A percentile compares a stretch with the other conserved stretches of the same genome.
These are phyloP conservation scores for Heritiera fomes DNA, from an alignment of 345 rosid species.

Conservation along the genomic window DNA sequence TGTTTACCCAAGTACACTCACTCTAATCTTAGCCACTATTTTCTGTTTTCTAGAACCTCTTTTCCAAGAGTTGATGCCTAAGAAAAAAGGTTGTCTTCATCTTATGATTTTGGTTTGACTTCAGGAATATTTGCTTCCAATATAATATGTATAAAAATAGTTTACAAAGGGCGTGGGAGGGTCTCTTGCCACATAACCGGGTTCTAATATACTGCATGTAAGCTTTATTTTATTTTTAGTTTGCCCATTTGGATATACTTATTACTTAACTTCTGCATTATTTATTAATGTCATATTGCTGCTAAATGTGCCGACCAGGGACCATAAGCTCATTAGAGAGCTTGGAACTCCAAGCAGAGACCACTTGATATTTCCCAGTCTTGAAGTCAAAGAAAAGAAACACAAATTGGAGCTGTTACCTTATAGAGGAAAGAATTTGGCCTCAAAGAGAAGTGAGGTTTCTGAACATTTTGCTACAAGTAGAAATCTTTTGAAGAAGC, in stretches of 20 bases:
- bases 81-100: neutral
- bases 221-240: slow-evolving; percentile 21
- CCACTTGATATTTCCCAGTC: slow-evolving; percentile 58
- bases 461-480: slow-evolving; percentile 21
- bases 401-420: neutral
- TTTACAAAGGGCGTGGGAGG: slow-evolving; percentile 62
- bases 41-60: neutral
- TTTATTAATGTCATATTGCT: slow-evolving; percentile 17
- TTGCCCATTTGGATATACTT: slow-evolving; percentile 8
- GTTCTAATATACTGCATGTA: slow-evolving; percentile 74
- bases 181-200: slow-evolving; percentile 47
- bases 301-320: slow-evolving; percentile 43
- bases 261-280: neutral
- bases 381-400: slow-evolving; percentile 33
- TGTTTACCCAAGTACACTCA: slow-evolving; percentile 61
- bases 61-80: neutral
- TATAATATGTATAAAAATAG: slow-evolving; percentile 19
- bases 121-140: slow-evolving; percentile 47
- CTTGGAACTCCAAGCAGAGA: slow-evolving; percentile 59
- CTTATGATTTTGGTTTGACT: slow-evolving; percentile 26
- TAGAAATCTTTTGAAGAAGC: slow-evolving; percentile 28
- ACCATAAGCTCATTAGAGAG: slow-evolving; percentile 42
- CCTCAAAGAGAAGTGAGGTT: slow-evolving; percentile 20
- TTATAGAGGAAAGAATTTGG: slow-evolving; percentile 11
- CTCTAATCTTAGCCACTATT: neutral